Percentiles rank a stretch among this genome's conserved stretches.
These are phyloP conservation scores for Pseudocercospora cruenta DNA, from an alignment of 2,329 filamentous ascomycete genomes.

Conservation along the genomic window DNA sequence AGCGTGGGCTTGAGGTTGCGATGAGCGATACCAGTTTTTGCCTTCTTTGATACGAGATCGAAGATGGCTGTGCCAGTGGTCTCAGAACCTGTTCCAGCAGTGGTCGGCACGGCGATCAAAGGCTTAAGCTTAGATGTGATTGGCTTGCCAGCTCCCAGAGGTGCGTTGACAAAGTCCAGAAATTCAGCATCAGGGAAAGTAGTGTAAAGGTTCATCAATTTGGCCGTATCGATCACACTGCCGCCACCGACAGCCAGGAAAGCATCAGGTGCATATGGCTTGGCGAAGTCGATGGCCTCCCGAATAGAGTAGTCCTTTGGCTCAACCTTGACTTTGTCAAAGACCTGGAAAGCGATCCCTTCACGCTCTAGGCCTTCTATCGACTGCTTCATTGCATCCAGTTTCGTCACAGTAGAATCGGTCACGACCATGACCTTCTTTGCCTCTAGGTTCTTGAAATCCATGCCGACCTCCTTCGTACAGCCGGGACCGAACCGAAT, in stretches of 20 bases:
- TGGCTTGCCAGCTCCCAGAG: constrained; percentile 79
- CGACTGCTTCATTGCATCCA: constrained; percentile 89
- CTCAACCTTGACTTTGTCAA: constrained; percentile 78
- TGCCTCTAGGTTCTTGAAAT: constrained; percentile 86
- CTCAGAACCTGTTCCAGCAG: constrained; percentile 85
- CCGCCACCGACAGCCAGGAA: constrained; percentile 91
- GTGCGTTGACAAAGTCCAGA: constrained; percentile 96
- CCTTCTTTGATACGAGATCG: constrained; percentile 83
- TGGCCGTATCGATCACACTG: constrained; percentile 96
- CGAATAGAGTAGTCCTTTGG: constrained; percentile 93
- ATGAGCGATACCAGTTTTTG: constrained; percentile 95
- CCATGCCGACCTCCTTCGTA: constrained; percentile 95
- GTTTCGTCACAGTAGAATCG: constrained; percentile 75
- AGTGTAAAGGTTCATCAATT: constrained; percentile 96
- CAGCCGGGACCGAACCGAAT: constrained; percentile 93
- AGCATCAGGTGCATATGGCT: constrained; percentile 79
- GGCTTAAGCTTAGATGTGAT: constrained; percentile 73
- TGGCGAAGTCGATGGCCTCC: constrained; percentile 85
- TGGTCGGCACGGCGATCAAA: constrained; percentile 81
- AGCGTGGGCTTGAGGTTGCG: constrained; percentile 93
- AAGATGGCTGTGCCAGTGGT: constrained; percentile 99
- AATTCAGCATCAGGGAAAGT: constrained; percentile 91
- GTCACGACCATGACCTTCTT: constrained; percentile 91
- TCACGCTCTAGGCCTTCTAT: constrained; percentile 77
- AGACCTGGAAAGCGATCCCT: constrained; percentile 80